A percentile compares a stretch with the other conserved stretches of the same genome.
phyloP scores from a whole-genome alignment of 495 filamentous ascomycete species.

The Neurospora intermedia region DNA sequence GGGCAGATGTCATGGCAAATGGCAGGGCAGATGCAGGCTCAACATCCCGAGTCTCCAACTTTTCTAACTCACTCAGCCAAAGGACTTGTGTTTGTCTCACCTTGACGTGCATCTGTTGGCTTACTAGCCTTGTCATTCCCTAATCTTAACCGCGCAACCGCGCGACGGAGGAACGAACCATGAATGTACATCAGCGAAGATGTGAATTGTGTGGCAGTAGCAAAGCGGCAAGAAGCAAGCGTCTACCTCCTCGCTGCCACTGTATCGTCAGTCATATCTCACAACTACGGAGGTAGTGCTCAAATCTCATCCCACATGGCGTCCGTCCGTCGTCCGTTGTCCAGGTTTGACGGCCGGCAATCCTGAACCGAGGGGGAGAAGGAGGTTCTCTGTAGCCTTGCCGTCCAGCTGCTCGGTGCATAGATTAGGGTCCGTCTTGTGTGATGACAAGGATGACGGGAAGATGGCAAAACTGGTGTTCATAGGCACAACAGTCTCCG shows the following conservation, averaged over 20 bases:
- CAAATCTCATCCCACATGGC: background rate
- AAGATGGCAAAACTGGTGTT: background rate
- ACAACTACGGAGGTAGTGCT: background rate
- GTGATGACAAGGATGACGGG: background rate
- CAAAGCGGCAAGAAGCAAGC: background rate
- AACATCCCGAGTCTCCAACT: background rate
- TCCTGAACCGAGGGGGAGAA: background rate
- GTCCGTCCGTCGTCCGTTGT: background rate
- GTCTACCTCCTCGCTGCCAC: background rate
- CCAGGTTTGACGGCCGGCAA: background rate
- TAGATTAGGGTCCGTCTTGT: background rate
- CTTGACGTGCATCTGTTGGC: background rate
- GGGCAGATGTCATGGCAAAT: background rate
- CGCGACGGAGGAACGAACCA: background rate
- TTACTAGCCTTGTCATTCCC: background rate
- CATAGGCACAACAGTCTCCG: background rate
- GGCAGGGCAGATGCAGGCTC: background rate
- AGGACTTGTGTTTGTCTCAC: background rate
- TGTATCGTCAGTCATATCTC: background rate
- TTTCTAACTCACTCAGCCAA: background rate
- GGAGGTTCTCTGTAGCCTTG: background rate
- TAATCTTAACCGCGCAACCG: background rate
- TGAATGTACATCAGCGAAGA: background rate
- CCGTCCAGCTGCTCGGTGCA: background rate
- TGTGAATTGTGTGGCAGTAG: background rate